Percentiles rank a stretch among this genome's conserved stretches.
Evolutionary conservation across 164 flowering plant species (phyloP).

Genomic region (Annona squamosa): DNA sequence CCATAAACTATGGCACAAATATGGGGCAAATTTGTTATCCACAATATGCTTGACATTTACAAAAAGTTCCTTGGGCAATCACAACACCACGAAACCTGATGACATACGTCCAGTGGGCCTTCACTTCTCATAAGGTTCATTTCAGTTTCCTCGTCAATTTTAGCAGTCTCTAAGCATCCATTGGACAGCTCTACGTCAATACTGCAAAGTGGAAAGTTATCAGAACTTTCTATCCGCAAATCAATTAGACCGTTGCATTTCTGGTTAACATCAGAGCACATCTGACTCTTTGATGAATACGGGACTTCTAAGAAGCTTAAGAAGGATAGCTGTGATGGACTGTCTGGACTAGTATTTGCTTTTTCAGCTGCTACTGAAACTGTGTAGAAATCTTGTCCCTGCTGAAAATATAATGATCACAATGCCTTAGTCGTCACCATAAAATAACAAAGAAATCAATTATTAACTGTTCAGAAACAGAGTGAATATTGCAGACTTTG

Average conservation of each 20-base stretch:
- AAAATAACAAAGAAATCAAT: neutral
- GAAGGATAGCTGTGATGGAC: slow-evolving; percentile 26
- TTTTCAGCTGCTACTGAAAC: slow-evolving; percentile 35
- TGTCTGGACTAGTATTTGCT: slow-evolving; percentile 15
- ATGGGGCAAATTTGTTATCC: neutral
- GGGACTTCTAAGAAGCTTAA: slow-evolving; percentile 34
- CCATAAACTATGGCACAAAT: neutral
- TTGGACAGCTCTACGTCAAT: slow-evolving; percentile 36
- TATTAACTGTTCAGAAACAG: neutral
- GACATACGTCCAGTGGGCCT: slow-evolving; percentile 33
- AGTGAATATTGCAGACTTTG: neutral
- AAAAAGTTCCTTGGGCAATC: neutral
- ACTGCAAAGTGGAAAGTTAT: slow-evolving; percentile 26
- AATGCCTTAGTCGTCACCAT: neutral
- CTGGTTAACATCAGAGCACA: slow-evolving; percentile 25
- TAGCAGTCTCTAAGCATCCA: slow-evolving; percentile 20
- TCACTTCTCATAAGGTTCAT: slow-evolving; percentile 26
- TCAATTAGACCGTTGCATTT: slow-evolving; percentile 29
- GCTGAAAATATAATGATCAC: slow-evolving; percentile 9
- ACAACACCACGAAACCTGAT: neutral
- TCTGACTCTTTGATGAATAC: slow-evolving; percentile 20
- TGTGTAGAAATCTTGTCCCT: slow-evolving; percentile 37
- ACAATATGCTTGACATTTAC: neutral
- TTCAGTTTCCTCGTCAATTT: slow-evolving; percentile 21
- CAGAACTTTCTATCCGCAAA: slow-evolving; percentile 27